Evolutionary conservation across 192 early-diverging fungal genomes (phyloP), one percentile per base, ranked within the genome.

Genomic region (Rhizoclosmatium sp.): DNA sequence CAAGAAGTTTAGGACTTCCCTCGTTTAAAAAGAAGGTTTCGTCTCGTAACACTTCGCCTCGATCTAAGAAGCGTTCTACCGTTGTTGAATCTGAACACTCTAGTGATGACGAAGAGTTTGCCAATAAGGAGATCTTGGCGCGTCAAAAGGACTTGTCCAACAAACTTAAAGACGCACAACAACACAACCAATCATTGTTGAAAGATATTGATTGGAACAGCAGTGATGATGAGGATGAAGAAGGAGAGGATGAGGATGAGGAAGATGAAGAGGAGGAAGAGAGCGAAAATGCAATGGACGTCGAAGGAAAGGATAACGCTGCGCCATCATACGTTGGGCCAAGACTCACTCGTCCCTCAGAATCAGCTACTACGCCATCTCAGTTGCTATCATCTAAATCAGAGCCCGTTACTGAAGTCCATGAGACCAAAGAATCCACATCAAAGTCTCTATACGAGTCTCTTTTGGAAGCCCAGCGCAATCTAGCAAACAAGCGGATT

Each of bases 11-110:
- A 19, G 68, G 31, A 16, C 68, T 72, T 9, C 70, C 70, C 10
- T 75, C 72, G n/a, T 78, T 78, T 59, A 78, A 78, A 46, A 78
- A 78, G 45, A 69, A 78, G 46, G 42, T 41, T 19, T 19, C 19
- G 62, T 44, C 45, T 21, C 72, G 16, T 7, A n/a, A 46, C 14
- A 7, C 12, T 58, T 51, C 60, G 4, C 60, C 60, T 7, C 39
- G 21, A 21, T 40, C 60, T 19, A 40, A 31, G 51, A n/a, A 46
- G 12, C 49, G 31, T 14, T 40, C n/a, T 44, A 39, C 14, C 67
- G 42, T 49, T 12, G 16, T 62, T 62, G 65, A 45, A 10, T 46
- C 73, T 40, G 70, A 71, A 7, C 14, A 9, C 49, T 1, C 31
- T 21, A 12, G 10, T 31, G 40, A 21, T 67, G 75, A 51, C 21